These are phyloP conservation scores for Mucuna pruriens DNA, from an alignment of 306 rosid species.

Conservation along the genomic window DNA sequence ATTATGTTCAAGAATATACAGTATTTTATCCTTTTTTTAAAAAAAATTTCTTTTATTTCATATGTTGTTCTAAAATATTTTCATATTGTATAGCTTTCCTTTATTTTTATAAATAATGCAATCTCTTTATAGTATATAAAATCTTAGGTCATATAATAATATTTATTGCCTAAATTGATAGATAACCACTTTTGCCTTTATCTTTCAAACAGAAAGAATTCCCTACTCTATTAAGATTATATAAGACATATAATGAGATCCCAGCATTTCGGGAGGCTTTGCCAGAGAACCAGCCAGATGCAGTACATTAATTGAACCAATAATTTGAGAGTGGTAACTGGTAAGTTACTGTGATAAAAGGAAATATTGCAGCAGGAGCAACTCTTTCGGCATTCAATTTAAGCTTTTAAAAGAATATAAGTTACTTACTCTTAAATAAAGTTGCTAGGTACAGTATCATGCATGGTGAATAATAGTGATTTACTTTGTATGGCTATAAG, in stretches of 20 bases:
- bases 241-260: constrained; percentile 52
- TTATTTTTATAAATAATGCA: background rate
- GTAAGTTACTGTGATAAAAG: too few relatives aligned
- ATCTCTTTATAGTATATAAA: background rate
- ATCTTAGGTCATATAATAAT: background rate
- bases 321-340: constrained; percentile 3
- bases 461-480: background rate
- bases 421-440: background rate
- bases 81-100: background rate
- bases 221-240: constrained; percentile 58
- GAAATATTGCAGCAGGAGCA: background rate
- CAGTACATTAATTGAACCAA: constrained; percentile 27
- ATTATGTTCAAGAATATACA: too few relatives aligned
- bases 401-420: background rate
- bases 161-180: background rate
- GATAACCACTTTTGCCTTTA: background rate
- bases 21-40: too few relatives aligned
- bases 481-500: background rate
- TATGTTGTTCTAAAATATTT: background rate
- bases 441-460: background rate
- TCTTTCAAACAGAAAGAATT: constrained; percentile 53
- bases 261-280: constrained; percentile 59
- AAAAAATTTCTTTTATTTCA: too few relatives aligned
- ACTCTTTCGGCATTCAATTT: background rate
- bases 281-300: constrained; percentile 71